A percentile compares a stretch with the other conserved stretches of the same genome.
Evolutionary conservation across 2,329 filamentous ascomycete genomes (phyloP).

Genomic region (Lecanoromycetidae sp.): DNA sequence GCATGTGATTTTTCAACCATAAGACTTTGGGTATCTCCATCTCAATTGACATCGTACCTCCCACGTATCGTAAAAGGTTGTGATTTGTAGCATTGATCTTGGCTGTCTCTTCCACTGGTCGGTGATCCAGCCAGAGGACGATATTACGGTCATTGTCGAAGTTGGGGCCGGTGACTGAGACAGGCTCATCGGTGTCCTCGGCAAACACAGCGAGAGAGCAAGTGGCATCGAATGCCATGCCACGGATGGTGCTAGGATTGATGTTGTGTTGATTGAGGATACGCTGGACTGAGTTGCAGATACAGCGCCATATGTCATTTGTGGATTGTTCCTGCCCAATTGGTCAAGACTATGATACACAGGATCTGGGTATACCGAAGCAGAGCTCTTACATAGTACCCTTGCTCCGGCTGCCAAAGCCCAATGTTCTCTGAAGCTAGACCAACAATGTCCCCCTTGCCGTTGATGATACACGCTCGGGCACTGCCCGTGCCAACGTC

Average conservation of each 20-base stretch:
- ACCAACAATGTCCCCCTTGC: slow-evolving; percentile 70
- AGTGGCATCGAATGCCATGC: slow-evolving; percentile 96
- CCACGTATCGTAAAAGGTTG: slow-evolving; percentile 88
- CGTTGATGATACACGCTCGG: slow-evolving; percentile 88
- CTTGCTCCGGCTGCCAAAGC: slow-evolving; percentile 64
- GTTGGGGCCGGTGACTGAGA: slow-evolving; percentile 77
- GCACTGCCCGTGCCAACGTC: slow-evolving; percentile 95
- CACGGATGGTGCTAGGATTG: slow-evolving; percentile 62
- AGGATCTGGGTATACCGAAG: no score
- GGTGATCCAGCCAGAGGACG: slow-evolving; percentile 93
- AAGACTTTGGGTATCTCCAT: slow-evolving; percentile 99
- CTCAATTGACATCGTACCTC: slow-evolving; percentile 96
- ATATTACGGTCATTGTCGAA: slow-evolving; percentile 90
- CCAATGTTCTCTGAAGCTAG: slow-evolving; percentile 64
- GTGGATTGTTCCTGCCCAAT: slow-evolving; percentile 81
- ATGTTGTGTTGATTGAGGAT: slow-evolving; percentile 73
- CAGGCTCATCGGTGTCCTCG: slow-evolving; percentile 76
- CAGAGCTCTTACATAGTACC: slow-evolving; percentile 54
- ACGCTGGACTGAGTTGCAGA: slow-evolving; percentile 75
- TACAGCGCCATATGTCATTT: slow-evolving; percentile 89
- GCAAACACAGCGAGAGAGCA: slow-evolving; percentile 90
- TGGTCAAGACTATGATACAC: no score
- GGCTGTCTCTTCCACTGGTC: slow-evolving; percentile 77
- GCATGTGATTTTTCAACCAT: slow-evolving; percentile 98
- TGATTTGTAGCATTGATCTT: slow-evolving; percentile 89